Base-by-base conservation (phyloP, 2,329 filamentous ascomycete genomes). In the Epichloe elymi region DNA sequence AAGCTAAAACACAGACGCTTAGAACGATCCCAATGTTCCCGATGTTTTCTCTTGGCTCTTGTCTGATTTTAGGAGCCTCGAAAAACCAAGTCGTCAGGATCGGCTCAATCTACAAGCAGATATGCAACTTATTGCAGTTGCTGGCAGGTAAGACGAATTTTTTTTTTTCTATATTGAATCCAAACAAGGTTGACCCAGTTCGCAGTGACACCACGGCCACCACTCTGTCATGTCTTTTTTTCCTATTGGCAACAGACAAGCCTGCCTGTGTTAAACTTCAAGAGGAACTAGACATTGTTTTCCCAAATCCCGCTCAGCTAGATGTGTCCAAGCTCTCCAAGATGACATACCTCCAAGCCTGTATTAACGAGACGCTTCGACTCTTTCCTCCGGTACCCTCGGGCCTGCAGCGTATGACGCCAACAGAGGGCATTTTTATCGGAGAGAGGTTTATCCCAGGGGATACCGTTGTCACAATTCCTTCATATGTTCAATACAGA, bases 341-440 rank as follows among this genome's bases (percentile, higher is more conserved):
- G 39, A 52, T 65, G 33, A 51, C 54, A 15, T 59, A 63, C 41
- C 60, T 70, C 11, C 60, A 66, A 44, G 69, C 65, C 3, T 58
- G 61, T 37, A 66, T 74, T 44, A 63, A 73, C 44, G 71, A 74
- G 53, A 48, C 65, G 0, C 58, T 71, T 36, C 60, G 70, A 0
- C 55, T 72, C 4, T 58, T 66, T 41, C 68, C 70, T 1, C 57
- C 69, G 1, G 63, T 70, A 0, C 63, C 65, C 0, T 60, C 60
- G 2, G 67, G 66, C 2, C 35, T 65, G 5, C 62, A 63, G 42
- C 57, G 70, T 2, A 53, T 64, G 33, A 70, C 69, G 3, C 68
- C 70, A 0, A 60, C 63, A 0, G 60, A 68, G 40, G 71, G 71
- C 1, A n/a, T 63, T 5, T 41, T 48, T 14, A 36, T 72, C 5